Percentiles rank a stretch among this genome's conserved stretches.
phyloP scores from a whole-genome alignment of 768 basidiomycete genomes.

The Aureoboletus auriporus region DNA sequence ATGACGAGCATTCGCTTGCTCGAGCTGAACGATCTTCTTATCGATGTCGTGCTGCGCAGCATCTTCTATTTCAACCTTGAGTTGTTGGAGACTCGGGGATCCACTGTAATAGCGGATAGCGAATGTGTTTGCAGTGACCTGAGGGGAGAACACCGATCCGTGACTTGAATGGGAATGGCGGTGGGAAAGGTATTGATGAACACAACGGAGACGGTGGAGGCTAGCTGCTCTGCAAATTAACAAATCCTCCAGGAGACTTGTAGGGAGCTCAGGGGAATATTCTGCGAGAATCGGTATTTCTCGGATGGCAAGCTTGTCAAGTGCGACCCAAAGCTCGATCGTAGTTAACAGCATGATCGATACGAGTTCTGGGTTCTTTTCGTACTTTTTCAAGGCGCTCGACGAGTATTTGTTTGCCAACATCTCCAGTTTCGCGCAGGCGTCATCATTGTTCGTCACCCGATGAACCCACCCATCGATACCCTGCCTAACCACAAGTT shows the following conservation, averaged over 20 bases:
- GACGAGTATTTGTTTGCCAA: constrained; percentile 28
- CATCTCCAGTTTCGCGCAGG: constrained; percentile 17
- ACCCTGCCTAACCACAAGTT: constrained; percentile 26
- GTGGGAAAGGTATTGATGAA: constrained; percentile 30
- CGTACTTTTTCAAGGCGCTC: constrained; percentile 24
- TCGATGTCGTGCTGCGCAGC: constrained; percentile 17
- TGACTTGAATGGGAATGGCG: constrained; percentile 22
- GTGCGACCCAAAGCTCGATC: constrained; percentile 36
- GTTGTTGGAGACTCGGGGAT: constrained; percentile 18
- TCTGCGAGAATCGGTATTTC: constrained; percentile 25
- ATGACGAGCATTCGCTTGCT: constrained; percentile 19
- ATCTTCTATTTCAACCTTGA: constrained; percentile 30
- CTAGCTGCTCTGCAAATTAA: constrained; percentile 26
- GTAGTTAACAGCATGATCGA: constrained; percentile 41
- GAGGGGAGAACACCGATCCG: constrained; percentile 34
- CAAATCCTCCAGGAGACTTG: constrained; percentile 21
- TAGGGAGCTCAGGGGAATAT: constrained; percentile 33
- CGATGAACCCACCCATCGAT: constrained; percentile 34
- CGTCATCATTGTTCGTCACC: constrained; percentile 7
- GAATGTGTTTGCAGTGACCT: constrained; percentile 20
- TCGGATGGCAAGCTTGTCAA: constrained; percentile 25
- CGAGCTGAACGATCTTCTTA: constrained; percentile 29
- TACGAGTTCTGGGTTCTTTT: constrained; percentile 33
- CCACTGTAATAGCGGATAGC: constrained; percentile 32
- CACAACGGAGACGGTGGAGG: constrained; percentile 24